Evolutionary conservation across 345 rosid genomes (phyloP).

Genomic region (Jatropha curcas): DNA sequence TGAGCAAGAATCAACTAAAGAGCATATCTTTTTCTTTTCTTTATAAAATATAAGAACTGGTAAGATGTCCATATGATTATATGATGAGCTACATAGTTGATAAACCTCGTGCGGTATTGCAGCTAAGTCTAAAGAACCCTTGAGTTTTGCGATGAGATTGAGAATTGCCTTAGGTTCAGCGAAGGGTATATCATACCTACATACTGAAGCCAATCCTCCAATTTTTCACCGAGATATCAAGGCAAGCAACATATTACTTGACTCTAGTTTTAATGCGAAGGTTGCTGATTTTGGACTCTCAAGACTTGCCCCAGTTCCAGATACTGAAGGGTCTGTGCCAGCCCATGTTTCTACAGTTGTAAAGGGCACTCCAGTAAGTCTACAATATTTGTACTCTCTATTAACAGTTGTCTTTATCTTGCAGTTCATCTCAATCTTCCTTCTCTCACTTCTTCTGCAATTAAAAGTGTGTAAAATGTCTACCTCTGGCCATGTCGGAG

Average conservation of each 20-base stretch:
- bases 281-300: constrained; percentile 98
- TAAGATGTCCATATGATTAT: too few relatives aligned
- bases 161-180: constrained; percentile 77
- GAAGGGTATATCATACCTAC: constrained; percentile 80
- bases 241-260: constrained; percentile 86
- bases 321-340: constrained; percentile 62
- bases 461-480: background rate
- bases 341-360: constrained; percentile 87
- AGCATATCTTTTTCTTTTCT: background rate
- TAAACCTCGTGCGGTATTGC: constrained; percentile 26
- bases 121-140: constrained; percentile 55
- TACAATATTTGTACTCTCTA: background rate
- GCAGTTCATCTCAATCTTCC: constrained; percentile 5
- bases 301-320: constrained; percentile 82
- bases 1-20: background rate
- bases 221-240: constrained; percentile 92
- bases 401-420: background rate
- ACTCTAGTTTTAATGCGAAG: constrained; percentile 69
- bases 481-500: constrained; percentile 10
- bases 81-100: constrained; percentile 6
- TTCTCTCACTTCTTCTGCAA: background rate
- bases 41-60: background rate
- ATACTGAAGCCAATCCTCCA: constrained; percentile 95
- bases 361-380: constrained; percentile 86
- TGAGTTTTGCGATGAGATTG: constrained; percentile 65